Evolutionary conservation across 2,329 filamentous ascomycete genomes (phyloP), one percentile per base, ranked within the genome.

Genomic region (Diaporthe ilicicola): DNA sequence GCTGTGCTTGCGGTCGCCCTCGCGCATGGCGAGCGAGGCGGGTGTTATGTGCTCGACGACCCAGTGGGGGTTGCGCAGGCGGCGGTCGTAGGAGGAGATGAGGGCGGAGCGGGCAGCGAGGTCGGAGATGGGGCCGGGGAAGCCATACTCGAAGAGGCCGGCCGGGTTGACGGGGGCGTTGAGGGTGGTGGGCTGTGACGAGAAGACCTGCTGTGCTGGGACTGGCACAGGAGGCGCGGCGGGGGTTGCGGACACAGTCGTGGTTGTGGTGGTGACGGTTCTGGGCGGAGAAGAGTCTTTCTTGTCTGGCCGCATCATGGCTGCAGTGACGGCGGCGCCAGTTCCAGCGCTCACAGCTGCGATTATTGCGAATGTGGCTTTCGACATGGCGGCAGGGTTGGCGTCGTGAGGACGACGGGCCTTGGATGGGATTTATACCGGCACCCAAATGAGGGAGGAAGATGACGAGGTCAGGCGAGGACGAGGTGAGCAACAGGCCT

Each of bases 31-130:
- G 17, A 99, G 89, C 0, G 95, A 98, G 44, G 90, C 89, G 1
- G 94, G 91, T 0, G 96, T 99, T 82, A 99, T 98, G 86, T 99
- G 96, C 85, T 99, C 96, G 74, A 92, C 91, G 10, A 95, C 96
- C 95, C 95, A 99, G 80, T 93, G 89, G 37, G 96, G 96, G 83
- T 99, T 99, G 79, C 95, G 91, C 53, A 91, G 92, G 73, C 94
- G 92, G 34, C 96, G 94, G 84, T 99, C 95, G 88, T 92, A 99
- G 76, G 93, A 91, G 39, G 95, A 97, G 74, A 95, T 88, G 67
- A 98, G 88, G 42, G 94, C 93, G 32, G 90, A 85, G 46, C 94
- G 92, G 69, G 88, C 88, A 69, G 94, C 91, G 53, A 97, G 86
- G 82, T 99, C 96, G 77, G 92, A 88, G 48, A 97, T 85, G 39